phyloP scores from a whole-genome alignment of 257 asterid genomes.

The Forsythia viridissima region DNA sequence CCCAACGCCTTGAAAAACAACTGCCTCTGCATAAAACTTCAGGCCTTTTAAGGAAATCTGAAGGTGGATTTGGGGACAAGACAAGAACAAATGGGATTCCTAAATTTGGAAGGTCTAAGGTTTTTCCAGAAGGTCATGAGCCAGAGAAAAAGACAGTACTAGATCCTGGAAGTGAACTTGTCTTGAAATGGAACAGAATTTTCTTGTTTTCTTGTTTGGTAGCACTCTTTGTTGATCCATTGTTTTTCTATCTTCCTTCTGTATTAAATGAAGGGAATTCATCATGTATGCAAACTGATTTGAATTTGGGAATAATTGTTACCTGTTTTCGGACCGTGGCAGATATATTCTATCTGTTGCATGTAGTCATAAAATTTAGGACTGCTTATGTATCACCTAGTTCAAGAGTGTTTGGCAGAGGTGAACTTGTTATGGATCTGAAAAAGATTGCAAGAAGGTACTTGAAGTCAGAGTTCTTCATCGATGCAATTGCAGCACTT shows the following conservation, averaged over 20 bases:
- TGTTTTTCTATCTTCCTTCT: conserved; percentile 78
- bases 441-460: conserved; percentile 62
- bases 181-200: conserved; percentile 71
- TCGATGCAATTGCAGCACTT: conserved; percentile 74
- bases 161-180: conserved; percentile 82
- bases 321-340: conserved; percentile 80
- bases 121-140: conserved; percentile 64
- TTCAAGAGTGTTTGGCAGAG: conserved; percentile 88
- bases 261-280: conserved; percentile 50
- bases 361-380: conserved; percentile 64
- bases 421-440: conserved; percentile 84
- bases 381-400: conserved; percentile 85
- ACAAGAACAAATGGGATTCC: conserved; percentile 27
- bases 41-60: conserved; percentile 43
- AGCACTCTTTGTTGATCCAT: conserved; percentile 81
- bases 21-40: conserved; percentile 40
- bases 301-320: conserved; percentile 61
- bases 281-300: conserved; percentile 72
- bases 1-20: conserved; percentile 37
- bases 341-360: conserved; percentile 67
- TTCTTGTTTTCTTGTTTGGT: conserved; percentile 75
- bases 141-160: conserved; percentile 49
- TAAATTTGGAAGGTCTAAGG: conserved; percentile 58
- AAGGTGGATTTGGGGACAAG: conserved; percentile 43
- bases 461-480: conserved; percentile 65